Evolutionary conservation across 2,329 filamentous ascomycete genomes (phyloP), one percentile per base, ranked within the genome.

Genomic region (Apiospora kogelbergensis): DNA sequence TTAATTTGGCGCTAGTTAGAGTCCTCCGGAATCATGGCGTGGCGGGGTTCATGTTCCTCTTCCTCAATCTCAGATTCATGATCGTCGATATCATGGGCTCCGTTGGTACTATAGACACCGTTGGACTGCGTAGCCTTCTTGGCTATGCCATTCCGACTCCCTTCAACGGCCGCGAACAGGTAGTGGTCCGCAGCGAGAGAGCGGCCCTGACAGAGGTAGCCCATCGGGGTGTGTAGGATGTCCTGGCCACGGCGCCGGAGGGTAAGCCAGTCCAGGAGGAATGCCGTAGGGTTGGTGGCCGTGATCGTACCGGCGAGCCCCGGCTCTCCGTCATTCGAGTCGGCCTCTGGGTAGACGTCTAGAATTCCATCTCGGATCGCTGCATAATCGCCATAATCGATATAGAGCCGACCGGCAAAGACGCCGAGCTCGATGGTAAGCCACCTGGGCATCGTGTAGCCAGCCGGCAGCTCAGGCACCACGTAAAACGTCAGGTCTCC

Each of bases 341-440:
- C 44, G 33, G 33, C 33, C 33, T 33, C 33, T 33, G 33, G 33
- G 33, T 7, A 4, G 33, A 15, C 57, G 4, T 63, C 57, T 26
- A 63, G 17, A 3, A 24, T 24, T 63, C 57, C 24, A 20, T 17
- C 24, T 37, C 24, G 33, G 63, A 60, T 60, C 26, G 20, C 53
- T 24, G 13, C 24, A 24, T 60, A 60, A 60, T 30, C 24, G 6
- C 44, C 22, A 17, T 65, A 85, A 0, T 84, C 80, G 68, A 90
- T 85, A 72, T 92, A 91, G 0, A 92, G 80, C 0, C 89, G 81
- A 0, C 90, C 90, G 0, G 87, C 80, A 37, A 91, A 80, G 5
- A 93, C 81, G 0, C 90, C 89, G 0, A 92, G 73, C 72, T 93
- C 87, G 1, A 89, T 80, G 0, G 76, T 80, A 1, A 92, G 77